Evolutionary conservation across 306 rosid genomes (phyloP), one percentile per base, ranked within the genome.

Genomic region (Cucurbita ficifolia): DNA sequence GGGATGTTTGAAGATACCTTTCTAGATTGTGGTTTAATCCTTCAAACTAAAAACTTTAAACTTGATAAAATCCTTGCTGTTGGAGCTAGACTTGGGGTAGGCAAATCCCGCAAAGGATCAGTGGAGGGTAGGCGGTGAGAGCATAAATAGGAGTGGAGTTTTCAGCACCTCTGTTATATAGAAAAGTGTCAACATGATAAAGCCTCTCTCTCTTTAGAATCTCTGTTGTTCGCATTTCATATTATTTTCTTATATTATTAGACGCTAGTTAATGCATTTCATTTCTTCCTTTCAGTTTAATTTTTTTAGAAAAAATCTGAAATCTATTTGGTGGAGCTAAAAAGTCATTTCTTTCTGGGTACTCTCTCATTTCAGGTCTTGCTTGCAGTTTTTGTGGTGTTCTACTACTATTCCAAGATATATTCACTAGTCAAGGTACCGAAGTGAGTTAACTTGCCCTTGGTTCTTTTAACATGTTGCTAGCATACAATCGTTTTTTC

Each of bases 381-480:
- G 87, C 89, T 40, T 91, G 97, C 80, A 88, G 97, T 84, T 91
- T 84, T 83, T 86, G 88, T 55, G 96, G 97, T 8, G 92, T 91
- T 65, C 84, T 91, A 77, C 83, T 88, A 77, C 81, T 84, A 80
- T 89, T 82, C 42, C 86, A 76, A 56, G 86, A 84, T 70, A 73
- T 82, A 80, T 90, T 87, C 72, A 81, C 91, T 40, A 71, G 77
- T 36, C 80, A 83, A 82, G 97, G 96, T 91, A 87, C 61, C 76
- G 57, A 72, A 77, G 72, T 57, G 78, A 71, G 77, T 79, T 65
- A 75, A 67, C 71, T 51, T 74, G 72, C 54, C 54, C 74, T 78
- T 24, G 43, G 5, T 56, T 19, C 48, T 33, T 64, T 33, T 2
- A 6, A 4, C 64, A 52, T 52, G 11, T 52, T 58, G 62, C 17